phyloP scores from a whole-genome alignment of 495 filamentous ascomycete species.

The Aspergillus egyptiacus region DNA sequence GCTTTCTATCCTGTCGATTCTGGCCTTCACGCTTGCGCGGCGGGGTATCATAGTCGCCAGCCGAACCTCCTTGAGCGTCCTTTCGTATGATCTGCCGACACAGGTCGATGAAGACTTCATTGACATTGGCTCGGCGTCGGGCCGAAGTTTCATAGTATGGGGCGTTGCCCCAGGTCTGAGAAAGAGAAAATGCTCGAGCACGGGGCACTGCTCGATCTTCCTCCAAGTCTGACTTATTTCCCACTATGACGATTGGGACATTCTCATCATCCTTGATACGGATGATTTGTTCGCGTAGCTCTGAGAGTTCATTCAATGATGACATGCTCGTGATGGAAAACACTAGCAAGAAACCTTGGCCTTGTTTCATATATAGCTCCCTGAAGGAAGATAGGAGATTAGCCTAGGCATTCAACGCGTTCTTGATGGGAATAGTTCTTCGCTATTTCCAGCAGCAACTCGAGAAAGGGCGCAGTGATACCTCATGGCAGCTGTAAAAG shows the following conservation, averaged over 20 bases:
- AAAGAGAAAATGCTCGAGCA: slow-evolving; percentile 76
- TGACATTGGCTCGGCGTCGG: slow-evolving; percentile 78
- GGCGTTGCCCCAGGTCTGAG: slow-evolving; percentile 79
- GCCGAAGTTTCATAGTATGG: slow-evolving; percentile 96
- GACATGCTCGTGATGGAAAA: slow-evolving; percentile 91
- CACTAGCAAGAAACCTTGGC: slow-evolving; percentile 94
- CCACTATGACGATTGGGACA: slow-evolving; percentile 91
- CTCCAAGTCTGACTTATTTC: slow-evolving; percentile 95
- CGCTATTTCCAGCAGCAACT: neutral
- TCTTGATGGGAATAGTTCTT: slow-evolving; percentile 6
- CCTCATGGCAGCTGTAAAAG: slow-evolving; percentile 59
- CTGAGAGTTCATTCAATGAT: slow-evolving; percentile 78
- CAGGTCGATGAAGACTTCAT: slow-evolving; percentile 91
- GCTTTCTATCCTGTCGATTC: slow-evolving; percentile 29
- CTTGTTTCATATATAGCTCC: slow-evolving; percentile 94
- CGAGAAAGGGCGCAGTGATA: slow-evolving; percentile 29
- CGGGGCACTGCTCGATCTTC: slow-evolving; percentile 82
- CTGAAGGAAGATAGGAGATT: slow-evolving; percentile 33
- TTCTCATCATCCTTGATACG: slow-evolving; percentile 93
- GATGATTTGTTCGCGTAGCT: slow-evolving; percentile 91
- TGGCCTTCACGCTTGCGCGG: slow-evolving; percentile 34
- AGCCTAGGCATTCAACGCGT: slow-evolving; percentile 4
- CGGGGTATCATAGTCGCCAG: slow-evolving; percentile 28
- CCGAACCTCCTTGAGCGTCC: slow-evolving; percentile 48
- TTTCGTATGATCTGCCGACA: slow-evolving; percentile 85